These are phyloP conservation scores for Globisporangium acanthophoron DNA, from an alignment of 352 stramenopile species.

Conservation along the genomic window DNA sequence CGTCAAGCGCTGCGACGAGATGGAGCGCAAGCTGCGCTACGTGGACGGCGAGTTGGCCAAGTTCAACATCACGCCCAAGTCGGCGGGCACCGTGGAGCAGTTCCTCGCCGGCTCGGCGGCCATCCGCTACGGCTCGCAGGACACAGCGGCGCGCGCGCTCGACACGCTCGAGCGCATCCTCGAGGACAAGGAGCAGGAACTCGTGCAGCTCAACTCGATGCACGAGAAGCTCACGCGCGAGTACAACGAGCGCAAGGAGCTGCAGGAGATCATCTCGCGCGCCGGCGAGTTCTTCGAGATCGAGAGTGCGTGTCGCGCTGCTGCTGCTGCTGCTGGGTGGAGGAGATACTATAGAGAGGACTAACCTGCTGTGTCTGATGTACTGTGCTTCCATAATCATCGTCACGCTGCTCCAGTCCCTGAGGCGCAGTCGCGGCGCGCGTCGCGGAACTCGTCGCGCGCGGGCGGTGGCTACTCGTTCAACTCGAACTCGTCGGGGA, in stretches of 20 bases:
- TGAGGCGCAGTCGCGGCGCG: conserved; percentile 43
- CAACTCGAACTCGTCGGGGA: conserved; percentile 19
- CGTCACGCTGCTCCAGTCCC: conserved; percentile 25
- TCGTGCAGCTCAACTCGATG: conserved; percentile 97
- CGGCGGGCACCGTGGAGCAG: conserved; percentile 61
- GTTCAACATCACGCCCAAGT: conserved; percentile 87
- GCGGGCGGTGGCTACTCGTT: conserved; percentile 45
- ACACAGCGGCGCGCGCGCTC: conserved; percentile 82
- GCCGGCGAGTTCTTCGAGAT: conserved; percentile 86
- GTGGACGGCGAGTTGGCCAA: conserved; percentile 93
- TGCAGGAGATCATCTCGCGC: conserved; percentile 78
- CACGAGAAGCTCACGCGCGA: conserved; percentile 96
- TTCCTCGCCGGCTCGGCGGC: conserved; percentile 73
- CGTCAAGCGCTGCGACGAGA: conserved; percentile 98
- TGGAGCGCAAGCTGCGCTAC: conserved; percentile 98
- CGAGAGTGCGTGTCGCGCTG: conserved; percentile 33
- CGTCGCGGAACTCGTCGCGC: conserved; percentile 50
- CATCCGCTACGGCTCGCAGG: conserved; percentile 75
- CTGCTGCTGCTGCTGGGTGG: neutral
- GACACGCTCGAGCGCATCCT: conserved; percentile 95
- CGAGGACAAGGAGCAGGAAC: conserved; percentile 94
- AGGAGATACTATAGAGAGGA: conserved; percentile 2
- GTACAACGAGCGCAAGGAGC: conserved; percentile 95
- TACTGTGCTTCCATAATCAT: neutral
- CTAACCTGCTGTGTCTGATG: neutral